A percentile compares a stretch with the other conserved stretches of the same genome.
These are phyloP conservation scores for Stephania cephalantha DNA, from an alignment of 164 flowering plant genomes.

Conservation along the genomic window DNA sequence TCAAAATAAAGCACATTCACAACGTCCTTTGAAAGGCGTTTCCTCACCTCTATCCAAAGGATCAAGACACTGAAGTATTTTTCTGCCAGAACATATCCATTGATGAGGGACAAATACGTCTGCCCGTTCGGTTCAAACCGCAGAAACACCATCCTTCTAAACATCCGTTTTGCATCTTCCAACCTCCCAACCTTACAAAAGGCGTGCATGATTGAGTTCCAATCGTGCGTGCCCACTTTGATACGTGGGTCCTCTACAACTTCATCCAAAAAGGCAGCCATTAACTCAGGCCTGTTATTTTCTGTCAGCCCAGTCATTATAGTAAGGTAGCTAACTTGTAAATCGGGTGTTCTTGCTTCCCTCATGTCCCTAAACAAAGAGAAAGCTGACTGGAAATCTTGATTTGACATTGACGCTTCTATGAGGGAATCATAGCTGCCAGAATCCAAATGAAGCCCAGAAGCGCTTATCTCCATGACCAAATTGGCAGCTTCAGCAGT, in stretches of 20 bases:
- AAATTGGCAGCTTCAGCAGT: conserved; percentile 89
- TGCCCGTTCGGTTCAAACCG: conserved; percentile 81
- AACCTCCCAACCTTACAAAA: conserved; percentile 81
- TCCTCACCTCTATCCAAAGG: conserved; percentile 83
- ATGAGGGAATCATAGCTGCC: conserved; percentile 62
- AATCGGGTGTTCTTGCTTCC: conserved; percentile 55
- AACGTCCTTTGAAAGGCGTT: conserved; percentile 35
- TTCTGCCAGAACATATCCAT: conserved; percentile 70
- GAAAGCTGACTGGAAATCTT: conserved; percentile 92
- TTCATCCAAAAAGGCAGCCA: conserved; percentile 95
- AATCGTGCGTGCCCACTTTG: conserved; percentile 88
- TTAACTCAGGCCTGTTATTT: conserved; percentile 82
- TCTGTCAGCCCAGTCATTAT: conserved; percentile 93
- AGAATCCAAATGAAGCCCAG: conserved; percentile 66
- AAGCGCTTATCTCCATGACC: conserved; percentile 57
- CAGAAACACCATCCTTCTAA: conserved; percentile 84
- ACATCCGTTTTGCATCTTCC: conserved; percentile 89
- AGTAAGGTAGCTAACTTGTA: conserved; percentile 83
- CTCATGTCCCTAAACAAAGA: conserved; percentile 89
- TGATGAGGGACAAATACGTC: conserved; percentile 81
- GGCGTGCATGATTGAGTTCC: conserved; percentile 96
- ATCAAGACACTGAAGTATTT: conserved; percentile 71
- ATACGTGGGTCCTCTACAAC: conserved; percentile 79
- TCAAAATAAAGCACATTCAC: conserved; percentile 49
- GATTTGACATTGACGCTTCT: conserved; percentile 84